Base-by-base conservation (phyloP, 257 asterid genomes). In the Nicotiana sylvestris region DNA sequence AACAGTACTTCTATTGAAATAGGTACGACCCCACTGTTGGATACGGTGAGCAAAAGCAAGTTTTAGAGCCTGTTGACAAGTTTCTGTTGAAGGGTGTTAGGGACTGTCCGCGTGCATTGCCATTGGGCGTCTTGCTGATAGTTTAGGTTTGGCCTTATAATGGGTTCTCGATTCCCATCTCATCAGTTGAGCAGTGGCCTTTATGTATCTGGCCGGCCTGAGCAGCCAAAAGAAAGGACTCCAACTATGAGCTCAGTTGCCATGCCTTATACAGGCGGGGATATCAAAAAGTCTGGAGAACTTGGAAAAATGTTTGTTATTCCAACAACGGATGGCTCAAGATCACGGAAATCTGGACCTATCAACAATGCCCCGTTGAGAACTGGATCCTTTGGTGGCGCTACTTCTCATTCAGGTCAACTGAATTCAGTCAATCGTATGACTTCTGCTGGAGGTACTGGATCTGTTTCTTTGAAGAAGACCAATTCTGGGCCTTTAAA, bases 191-290 rank as follows among this genome's bases (percentile, higher is more conserved):
- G 97, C 90, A 92, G 89, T 84, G 97, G 97, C 74, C 97, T 94
- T 77, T 91, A 87, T 32, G 97, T 94, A 51, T 92, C 98, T 0
- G 98, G 97, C 69, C 94, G 96, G 66, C 96, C 94, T 18, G 97
- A 92, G 84, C 98, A 92, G 89, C 97, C 96, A 0, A 92, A 94
- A 88, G 97, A 92, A 85, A 87, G 90, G 78, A 46, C 86, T 4
- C 93, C 95, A 6, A 91, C 96, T 39, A 90, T 90, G 93, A 90
- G 97, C 87, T 91, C 98, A 2, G 97, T 85, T 49, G 93, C 98
- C 72, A 85, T 91, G 92, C 98, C 98, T 49, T 94, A 94, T 88
- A 94, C 98, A 10, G 98, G 98, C n/a, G 98, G 98, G 67, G 98
- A 94, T 85, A 92, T 91, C 37, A 94, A 94, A 85, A 94, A 85